A percentile compares a stretch with the other conserved stretches of the same genome.
Conservation (phyloP, 2,329 filamentous ascomycete genomes). For the Fusarium miscanthi region DNA sequence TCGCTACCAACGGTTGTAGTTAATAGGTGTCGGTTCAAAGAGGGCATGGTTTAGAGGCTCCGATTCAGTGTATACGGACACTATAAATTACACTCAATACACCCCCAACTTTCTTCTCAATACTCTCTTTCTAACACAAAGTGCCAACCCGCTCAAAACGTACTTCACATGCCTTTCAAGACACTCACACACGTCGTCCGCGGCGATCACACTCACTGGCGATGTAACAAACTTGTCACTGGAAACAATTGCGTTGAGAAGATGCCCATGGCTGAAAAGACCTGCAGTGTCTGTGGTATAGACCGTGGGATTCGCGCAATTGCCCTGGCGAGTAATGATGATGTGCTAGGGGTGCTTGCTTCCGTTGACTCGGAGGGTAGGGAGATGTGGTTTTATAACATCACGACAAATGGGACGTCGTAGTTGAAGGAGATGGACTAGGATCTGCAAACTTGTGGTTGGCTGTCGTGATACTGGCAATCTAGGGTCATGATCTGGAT, state of each 20-base stretch:
- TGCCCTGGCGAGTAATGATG: not conserved
- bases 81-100: not conserved
- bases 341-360: not conserved
- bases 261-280: not conserved
- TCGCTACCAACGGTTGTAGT: not conserved
- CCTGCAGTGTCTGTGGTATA: not conserved
- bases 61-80: fast-evolving
- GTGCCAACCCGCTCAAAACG: not conserved
- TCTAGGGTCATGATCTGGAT: not conserved
- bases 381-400: not conserved
- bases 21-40: fast-evolving
- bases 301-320: not conserved
- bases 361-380: not conserved
- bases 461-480: fast-evolving
- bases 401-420: not conserved
- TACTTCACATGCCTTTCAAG: not conserved
- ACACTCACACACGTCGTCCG: not conserved
- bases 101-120: fast-evolving
- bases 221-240: not conserved
- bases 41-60: no score
- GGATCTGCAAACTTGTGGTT: fast-evolving
- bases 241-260: not conserved
- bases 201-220: not conserved
- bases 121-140: not conserved
- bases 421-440: fast-evolving